A percentile compares a stretch with the other conserved stretches of the same genome.
These are phyloP conservation scores for Corrigiola litoralis DNA, from an alignment of 179 eudicot genomes.

Conservation along the genomic window DNA sequence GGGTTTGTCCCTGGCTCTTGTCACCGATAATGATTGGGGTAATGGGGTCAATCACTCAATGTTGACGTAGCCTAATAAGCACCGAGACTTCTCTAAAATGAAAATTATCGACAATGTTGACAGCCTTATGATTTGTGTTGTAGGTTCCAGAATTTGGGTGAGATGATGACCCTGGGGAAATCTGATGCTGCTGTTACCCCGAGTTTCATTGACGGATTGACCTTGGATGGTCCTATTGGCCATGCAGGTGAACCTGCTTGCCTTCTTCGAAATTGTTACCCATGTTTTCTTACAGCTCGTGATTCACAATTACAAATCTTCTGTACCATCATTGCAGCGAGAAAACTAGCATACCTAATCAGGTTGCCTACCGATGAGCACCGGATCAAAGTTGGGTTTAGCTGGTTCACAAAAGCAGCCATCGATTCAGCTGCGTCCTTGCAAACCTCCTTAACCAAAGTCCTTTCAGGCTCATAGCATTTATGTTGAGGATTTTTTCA, in stretches of 20 bases:
- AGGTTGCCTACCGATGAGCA: constrained; percentile 94
- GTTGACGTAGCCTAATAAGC: no score
- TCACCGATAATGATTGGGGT: no score
- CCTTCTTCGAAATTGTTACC: neutral
- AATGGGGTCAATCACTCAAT: no score
- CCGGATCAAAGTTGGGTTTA: constrained; percentile 83
- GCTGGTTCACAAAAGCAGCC: constrained; percentile 89
- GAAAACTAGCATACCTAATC: constrained; percentile 80
- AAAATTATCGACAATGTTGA: no score
- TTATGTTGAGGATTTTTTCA: neutral
- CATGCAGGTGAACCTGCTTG: constrained; percentile 60
- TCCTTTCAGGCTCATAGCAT: constrained; percentile 42
- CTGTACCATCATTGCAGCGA: constrained; percentile 43
- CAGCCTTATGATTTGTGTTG: neutral
- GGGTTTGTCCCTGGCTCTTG: neutral
- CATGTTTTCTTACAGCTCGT: neutral
- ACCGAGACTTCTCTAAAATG: no score
- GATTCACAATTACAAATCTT: neutral
- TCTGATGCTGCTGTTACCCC: constrained; percentile 85
- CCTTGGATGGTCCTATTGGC: constrained; percentile 87
- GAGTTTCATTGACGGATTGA: constrained; percentile 79
- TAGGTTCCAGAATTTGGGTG: constrained; percentile 93
- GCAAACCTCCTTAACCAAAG: constrained; percentile 66
- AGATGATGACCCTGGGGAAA: constrained; percentile 96
- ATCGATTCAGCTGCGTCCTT: constrained; percentile 65